These are phyloP conservation scores for Nigrograna mackinnonii DNA, from an alignment of 2,329 filamentous ascomycete genomes.

Conservation along the genomic window DNA sequence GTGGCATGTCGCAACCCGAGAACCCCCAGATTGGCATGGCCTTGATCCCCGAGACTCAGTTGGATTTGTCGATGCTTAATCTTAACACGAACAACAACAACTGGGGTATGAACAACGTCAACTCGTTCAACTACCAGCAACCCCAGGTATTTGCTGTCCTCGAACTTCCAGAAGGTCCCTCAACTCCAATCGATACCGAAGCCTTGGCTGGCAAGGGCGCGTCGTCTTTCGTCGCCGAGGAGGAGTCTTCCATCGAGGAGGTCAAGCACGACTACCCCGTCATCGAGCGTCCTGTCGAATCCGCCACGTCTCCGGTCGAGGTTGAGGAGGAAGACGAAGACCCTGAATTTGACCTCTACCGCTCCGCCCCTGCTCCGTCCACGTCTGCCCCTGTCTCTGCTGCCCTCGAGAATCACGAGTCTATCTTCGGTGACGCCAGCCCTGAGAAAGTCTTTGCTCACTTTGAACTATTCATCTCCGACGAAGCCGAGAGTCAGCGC, in stretches of 20 bases:
- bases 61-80: slow-evolving; percentile 75
- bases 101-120: slow-evolving; percentile 57
- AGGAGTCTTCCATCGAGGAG: slow-evolving; percentile 45
- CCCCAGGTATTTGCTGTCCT: slow-evolving; percentile 74
- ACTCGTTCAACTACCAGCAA: slow-evolving; percentile 52
- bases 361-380: slow-evolving; percentile 42
- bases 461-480: slow-evolving; percentile 66
- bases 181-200: slow-evolving; percentile 60
- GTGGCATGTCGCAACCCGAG: slow-evolving; percentile 54
- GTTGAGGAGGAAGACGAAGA: slow-evolving; percentile 55
- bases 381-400: slow-evolving; percentile 47
- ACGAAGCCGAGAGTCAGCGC: slow-evolving; percentile 46
- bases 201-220: slow-evolving; percentile 71
- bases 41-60: slow-evolving; percentile 77
- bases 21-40: slow-evolving; percentile 71
- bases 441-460: slow-evolving; percentile 67
- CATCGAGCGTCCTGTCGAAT: slow-evolving; percentile 46
- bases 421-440: slow-evolving; percentile 56
- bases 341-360: slow-evolving; percentile 64
- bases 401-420: slow-evolving; percentile 29
- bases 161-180: slow-evolving; percentile 69
- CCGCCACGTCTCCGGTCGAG: slow-evolving; percentile 18
- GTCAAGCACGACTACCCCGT: slow-evolving; percentile 55
- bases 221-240: slow-evolving; percentile 36
- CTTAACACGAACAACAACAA: slow-evolving; percentile 51